phyloP scores from a whole-genome alignment of 2,329 filamentous ascomycete genomes.

The Colletotrichum sp. region DNA sequence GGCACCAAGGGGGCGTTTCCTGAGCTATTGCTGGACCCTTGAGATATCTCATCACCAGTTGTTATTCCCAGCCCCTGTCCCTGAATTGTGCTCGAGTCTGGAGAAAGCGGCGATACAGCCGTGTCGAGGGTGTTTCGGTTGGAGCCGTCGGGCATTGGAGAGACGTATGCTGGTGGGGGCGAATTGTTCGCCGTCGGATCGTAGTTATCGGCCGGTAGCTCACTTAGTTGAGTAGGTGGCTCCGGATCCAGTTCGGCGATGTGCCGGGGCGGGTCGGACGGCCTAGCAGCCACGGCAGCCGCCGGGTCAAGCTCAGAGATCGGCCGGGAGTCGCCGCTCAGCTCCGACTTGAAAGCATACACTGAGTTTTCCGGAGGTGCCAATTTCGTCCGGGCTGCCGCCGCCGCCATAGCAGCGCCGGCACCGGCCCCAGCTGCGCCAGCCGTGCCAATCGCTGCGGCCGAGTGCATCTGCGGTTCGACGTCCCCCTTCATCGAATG shows the following conservation, averaged over 20 bases:
- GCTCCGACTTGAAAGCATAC: slow-evolving; percentile 9
- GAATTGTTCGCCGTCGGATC: background rate
- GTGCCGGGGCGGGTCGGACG: background rate
- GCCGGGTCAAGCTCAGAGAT: slow-evolving; percentile 6
- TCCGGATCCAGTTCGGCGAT: slow-evolving; percentile 1
- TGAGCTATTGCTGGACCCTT: background rate
- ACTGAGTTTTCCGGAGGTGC: background rate
- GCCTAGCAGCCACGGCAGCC: background rate
- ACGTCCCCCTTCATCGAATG: background rate
- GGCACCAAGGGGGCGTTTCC: background rate
- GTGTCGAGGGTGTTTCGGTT: background rate
- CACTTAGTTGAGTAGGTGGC: background rate
- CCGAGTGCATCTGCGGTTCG: background rate
- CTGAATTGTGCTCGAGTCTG: background rate
- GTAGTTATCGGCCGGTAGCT: slow-evolving; percentile 11
- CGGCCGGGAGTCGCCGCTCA: slow-evolving; percentile 1
- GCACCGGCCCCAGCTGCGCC: background rate
- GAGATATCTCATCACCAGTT: background rate
- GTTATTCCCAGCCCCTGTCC: background rate
- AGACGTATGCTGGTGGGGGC: slow-evolving; percentile 8
- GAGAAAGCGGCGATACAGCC: slow-evolving; percentile 6
- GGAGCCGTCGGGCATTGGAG: background rate
- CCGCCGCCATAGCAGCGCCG: background rate
- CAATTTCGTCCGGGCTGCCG: background rate
- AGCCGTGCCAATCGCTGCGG: background rate